These are phyloP conservation scores for Lactarius vividus DNA, from an alignment of 768 basidiomycete genomes.

Conservation along the genomic window DNA sequence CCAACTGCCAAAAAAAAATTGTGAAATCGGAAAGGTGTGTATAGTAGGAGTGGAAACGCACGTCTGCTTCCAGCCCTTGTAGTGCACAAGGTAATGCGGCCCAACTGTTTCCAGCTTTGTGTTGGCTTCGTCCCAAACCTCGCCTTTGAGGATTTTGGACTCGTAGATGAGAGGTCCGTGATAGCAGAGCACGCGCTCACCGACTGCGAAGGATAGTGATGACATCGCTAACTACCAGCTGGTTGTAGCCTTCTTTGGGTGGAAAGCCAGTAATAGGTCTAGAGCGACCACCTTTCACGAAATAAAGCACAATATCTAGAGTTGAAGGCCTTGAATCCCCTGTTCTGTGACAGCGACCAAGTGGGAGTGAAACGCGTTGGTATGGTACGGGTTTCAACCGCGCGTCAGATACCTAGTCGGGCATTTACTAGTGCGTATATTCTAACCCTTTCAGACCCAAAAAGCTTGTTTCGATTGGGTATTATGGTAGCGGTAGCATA, in stretches of 20 bases:
- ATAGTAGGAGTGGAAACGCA: conserved; percentile 38
- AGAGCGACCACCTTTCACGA: not conserved
- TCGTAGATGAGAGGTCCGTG: conserved; percentile 96
- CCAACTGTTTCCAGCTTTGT: conserved; percentile 61
- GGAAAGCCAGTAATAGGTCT: not conserved
- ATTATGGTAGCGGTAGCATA: not conserved
- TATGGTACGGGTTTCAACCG: not conserved
- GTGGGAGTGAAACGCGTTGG: not conserved
- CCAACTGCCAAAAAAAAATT: conserved; percentile 54
- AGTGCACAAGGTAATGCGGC: conserved; percentile 92
- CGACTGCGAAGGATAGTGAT: conserved; percentile 11
- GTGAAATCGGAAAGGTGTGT: not conserved
- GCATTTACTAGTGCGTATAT: not conserved
- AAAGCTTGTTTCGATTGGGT: not conserved
- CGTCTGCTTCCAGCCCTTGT: conserved; percentile 99
- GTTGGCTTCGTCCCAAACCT: conserved; percentile 61
- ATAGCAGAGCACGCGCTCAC: conserved; percentile 86
- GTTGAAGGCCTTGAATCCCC: not conserved
- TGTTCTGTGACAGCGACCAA: not conserved
- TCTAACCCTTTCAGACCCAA: not conserved
- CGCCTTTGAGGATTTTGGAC: conserved; percentile 79
- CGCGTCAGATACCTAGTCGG: not conserved
- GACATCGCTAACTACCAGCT: conserved; percentile 16
- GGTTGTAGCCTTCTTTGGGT: not conserved
- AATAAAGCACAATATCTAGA: not conserved